These are phyloP conservation scores for Limtongia smithiae DNA, from an alignment of 805 yeast genomes.

Conservation along the genomic window DNA sequence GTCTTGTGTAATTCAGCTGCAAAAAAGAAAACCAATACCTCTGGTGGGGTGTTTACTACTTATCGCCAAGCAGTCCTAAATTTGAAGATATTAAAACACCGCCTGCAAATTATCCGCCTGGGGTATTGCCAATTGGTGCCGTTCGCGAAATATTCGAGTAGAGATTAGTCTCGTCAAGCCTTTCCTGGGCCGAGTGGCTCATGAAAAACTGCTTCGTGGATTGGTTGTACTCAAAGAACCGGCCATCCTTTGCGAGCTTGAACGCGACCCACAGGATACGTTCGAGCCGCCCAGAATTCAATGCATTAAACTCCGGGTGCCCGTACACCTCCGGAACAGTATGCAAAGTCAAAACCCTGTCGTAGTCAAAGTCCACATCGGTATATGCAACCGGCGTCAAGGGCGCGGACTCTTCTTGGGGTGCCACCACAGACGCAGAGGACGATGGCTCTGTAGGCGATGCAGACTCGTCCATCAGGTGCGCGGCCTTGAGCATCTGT, in stretches of 20 bases:
- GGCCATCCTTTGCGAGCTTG: conserved; percentile 7
- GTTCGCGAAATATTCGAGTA: background rate
- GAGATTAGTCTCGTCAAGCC: background rate
- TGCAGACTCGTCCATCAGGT: no score
- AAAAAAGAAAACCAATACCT: no score
- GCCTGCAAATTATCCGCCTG: no score
- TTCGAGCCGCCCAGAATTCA: conserved; percentile 15
- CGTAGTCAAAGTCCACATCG: conserved; percentile 3
- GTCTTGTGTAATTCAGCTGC: no score
- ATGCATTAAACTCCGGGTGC: background rate
- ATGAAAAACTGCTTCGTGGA: conserved; percentile 6
- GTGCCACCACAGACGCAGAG: background rate
- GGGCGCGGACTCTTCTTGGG: background rate
- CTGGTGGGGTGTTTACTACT: no score
- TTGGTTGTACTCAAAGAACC: conserved; percentile 7
- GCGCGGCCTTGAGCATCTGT: background rate
- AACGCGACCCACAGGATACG: conserved; percentile 21
- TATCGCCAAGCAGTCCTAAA: no score
- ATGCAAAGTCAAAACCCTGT: background rate
- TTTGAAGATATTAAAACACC: no score
- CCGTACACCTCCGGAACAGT: no score
- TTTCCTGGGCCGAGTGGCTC: background rate
- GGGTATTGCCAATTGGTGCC: no score
- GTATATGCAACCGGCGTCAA: background rate
- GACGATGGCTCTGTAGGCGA: background rate